Evolutionary conservation across 805 yeast genomes (phyloP).

Genomic region (Tetrapisispora pingtungensis): DNA sequence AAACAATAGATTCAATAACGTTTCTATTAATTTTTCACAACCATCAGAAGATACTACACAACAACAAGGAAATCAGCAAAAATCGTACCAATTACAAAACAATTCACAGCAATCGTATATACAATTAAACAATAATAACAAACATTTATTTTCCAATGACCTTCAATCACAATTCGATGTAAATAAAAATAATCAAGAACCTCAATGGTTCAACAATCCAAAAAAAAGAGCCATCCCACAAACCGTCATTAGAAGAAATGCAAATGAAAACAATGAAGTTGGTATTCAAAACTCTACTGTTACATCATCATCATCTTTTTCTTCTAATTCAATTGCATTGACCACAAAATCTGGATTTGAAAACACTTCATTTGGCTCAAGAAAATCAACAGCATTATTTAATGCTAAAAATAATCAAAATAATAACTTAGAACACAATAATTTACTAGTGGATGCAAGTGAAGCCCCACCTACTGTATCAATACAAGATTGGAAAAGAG

Average conservation of each 20-base stretch:
- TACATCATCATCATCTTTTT: not conserved
- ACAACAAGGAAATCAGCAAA: constrained; percentile 16
- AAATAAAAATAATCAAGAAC: constrained; percentile 12
- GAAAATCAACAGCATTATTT: constrained; percentile 14
- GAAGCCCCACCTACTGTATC: constrained; percentile 36
- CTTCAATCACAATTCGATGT: constrained; percentile 3
- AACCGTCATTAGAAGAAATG: constrained; percentile 35
- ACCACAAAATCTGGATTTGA: constrained; percentile 28
- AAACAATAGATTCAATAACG: constrained; percentile 14
- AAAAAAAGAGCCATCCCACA: constrained; percentile 40
- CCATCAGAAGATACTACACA: not conserved
- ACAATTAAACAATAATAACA: not conserved
- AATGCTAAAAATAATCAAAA: constrained; percentile 4
- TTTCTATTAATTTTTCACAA: constrained; percentile 16
- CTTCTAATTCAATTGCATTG: not conserved
- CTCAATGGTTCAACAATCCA: constrained; percentile 34
- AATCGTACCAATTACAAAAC: constrained; percentile 1
- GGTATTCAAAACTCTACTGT: not conserved
- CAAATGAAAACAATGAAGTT: constrained; percentile 4
- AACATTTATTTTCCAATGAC: constrained; percentile 1
- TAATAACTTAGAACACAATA: constrained; percentile 12
- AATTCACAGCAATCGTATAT: constrained; percentile 1
- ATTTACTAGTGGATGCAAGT: constrained; percentile 27
- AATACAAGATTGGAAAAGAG: constrained; percentile 33
- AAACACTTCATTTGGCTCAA: constrained; percentile 32